These are phyloP conservation scores for Sclerotinia borealis DNA, from an alignment of 2,329 filamentous ascomycete species.

Conservation along the genomic window DNA sequence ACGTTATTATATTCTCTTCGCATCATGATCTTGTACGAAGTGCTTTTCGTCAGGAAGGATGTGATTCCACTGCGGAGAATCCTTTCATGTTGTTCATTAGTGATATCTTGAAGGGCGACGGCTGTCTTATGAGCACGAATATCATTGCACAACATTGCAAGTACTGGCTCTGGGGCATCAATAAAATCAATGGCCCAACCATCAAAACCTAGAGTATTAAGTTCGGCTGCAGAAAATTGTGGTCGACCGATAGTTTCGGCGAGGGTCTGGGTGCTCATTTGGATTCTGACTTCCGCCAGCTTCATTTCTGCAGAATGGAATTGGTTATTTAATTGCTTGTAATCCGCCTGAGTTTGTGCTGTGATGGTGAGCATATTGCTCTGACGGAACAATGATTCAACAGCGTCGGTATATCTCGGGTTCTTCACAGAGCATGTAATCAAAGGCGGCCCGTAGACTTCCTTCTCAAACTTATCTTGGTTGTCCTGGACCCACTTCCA, in stretches of 20 bases:
- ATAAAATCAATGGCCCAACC: conserved; percentile 75
- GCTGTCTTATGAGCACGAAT: conserved; percentile 63
- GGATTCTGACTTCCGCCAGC: conserved; percentile 64
- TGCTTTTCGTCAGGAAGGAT: conserved; percentile 63
- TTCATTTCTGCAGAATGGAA: conserved; percentile 54
- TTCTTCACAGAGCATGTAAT: conserved; percentile 60
- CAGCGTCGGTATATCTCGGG: conserved; percentile 46
- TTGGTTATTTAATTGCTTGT: conserved; percentile 61
- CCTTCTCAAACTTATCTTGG: conserved; percentile 50
- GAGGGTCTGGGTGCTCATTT: conserved; percentile 45
- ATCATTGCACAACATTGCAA: conserved; percentile 82
- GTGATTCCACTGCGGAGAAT: conserved; percentile 51
- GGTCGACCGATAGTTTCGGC: conserved; percentile 40
- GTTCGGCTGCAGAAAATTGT: conserved; percentile 45
- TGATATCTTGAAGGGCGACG: conserved; percentile 57
- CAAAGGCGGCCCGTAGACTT: conserved; percentile 61
- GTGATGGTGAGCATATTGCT: conserved; percentile 61
- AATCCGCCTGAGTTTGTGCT: conserved; percentile 68
- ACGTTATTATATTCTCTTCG: conserved; percentile 77
- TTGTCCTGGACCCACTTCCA: conserved; percentile 82
- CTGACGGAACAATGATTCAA: conserved; percentile 51
- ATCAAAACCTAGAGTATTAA: conserved; percentile 61
- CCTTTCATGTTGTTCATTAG: conserved; percentile 60
- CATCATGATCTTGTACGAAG: conserved; percentile 58
- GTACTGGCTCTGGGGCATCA: conserved; percentile 72